These are phyloP conservation scores for Pholiota microspora DNA, from an alignment of 768 basidiomycete genomes.

Conservation along the genomic window DNA sequence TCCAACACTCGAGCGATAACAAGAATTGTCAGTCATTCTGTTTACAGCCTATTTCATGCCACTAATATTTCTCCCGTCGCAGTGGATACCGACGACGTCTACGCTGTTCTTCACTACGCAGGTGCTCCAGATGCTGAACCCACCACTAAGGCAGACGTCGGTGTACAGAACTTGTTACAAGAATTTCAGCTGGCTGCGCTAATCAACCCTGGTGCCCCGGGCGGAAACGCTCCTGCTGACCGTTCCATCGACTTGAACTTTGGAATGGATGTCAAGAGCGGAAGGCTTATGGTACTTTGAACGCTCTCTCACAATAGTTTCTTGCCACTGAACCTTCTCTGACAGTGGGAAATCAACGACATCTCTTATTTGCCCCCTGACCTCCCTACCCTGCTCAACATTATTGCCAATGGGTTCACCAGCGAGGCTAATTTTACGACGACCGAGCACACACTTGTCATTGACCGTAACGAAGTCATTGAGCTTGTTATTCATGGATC, in stretches of 20 bases:
- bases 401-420: constrained; percentile 20
- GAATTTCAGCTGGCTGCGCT: constrained; percentile 11
- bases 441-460: constrained; percentile 26
- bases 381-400: constrained; percentile 48
- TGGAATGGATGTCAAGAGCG: constrained; percentile 15
- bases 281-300: constrained; percentile 9
- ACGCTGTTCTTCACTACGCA: constrained; percentile 37
- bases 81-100: constrained; percentile 20
- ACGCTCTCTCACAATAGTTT: background rate
- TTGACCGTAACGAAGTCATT: constrained; percentile 24
- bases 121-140: constrained; percentile 35
- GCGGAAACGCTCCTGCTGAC: constrained; percentile 19
- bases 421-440: constrained; percentile 20
- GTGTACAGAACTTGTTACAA: constrained; percentile 20
- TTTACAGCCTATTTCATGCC: background rate
- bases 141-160: constrained; percentile 22
- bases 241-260: constrained; percentile 21
- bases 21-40: constrained; percentile 25
- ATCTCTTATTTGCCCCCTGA: constrained; percentile 35
- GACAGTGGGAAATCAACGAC: constrained; percentile 29
- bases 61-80: background rate
- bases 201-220: constrained; percentile 20
- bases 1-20: constrained; percentile 29
- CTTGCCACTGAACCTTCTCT: background rate
- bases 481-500: constrained; percentile 25